Conservation (phyloP, 768 basidiomycete genomes). For the Mycena galericulata region DNA sequence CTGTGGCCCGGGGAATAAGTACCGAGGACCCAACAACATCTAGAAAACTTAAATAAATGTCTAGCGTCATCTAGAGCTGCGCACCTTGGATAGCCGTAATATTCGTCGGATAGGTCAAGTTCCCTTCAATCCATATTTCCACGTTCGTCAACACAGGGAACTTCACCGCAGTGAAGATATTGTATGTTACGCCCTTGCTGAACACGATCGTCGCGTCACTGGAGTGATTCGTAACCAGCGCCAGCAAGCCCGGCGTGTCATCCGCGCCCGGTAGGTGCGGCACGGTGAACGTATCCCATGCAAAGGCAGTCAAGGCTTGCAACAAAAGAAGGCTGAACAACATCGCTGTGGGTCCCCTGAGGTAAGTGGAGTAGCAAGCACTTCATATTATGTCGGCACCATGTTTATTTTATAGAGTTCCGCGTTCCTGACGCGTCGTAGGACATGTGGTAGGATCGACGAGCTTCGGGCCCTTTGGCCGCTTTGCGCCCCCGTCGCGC, state of each 20-base stretch:
- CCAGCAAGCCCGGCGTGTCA: constrained; percentile 62
- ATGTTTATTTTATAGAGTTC: constrained; percentile 12
- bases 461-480: neutral
- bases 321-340: constrained; percentile 37
- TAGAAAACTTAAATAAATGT: constrained; percentile 29
- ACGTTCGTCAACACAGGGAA: constrained; percentile 69
- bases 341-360: constrained; percentile 10
- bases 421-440: neutral
- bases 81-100: constrained; percentile 64
- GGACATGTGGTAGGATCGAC: constrained; percentile 5
- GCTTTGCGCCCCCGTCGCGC: neutral
- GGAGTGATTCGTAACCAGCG: constrained; percentile 55
- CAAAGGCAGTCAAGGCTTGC: constrained; percentile 40
- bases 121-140: constrained; percentile 68
- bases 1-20: constrained; percentile 17
- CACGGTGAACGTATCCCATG: constrained; percentile 64
- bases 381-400: neutral
- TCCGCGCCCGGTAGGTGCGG: constrained; percentile 61
- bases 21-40: constrained; percentile 60
- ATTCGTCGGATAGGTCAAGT: constrained; percentile 65
- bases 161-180: constrained; percentile 69
- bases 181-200: constrained; percentile 66
- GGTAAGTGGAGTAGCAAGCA: neutral
- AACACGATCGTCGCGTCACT: constrained; percentile 67
- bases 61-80: neutral